Evolutionary conservation across 1,284 basidiomycete genomes (phyloP).

Genomic region (Heimioporus punctisporus): DNA sequence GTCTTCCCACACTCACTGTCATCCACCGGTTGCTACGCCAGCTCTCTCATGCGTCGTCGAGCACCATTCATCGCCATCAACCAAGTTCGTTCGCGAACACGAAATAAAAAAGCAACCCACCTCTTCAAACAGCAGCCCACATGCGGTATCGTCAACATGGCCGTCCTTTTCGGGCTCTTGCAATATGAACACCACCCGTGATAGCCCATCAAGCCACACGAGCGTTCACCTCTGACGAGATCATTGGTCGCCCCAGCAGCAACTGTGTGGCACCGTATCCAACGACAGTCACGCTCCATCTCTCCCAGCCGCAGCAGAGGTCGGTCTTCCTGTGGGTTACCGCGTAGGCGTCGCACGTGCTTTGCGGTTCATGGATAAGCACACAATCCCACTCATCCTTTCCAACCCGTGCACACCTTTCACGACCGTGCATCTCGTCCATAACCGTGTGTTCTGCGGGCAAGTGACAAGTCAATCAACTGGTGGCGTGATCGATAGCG

Average conservation of each 20-base stretch:
- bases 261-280: slow-evolving; percentile 98
- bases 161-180: slow-evolving; percentile 96
- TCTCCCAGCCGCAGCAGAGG: slow-evolving; percentile 96
- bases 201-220: slow-evolving; percentile 99
- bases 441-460: slow-evolving; percentile 92
- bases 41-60: slow-evolving; percentile 66
- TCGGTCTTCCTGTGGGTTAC: slow-evolving; percentile 97
- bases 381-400: neutral
- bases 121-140: slow-evolving; percentile 97
- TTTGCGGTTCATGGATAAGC: slow-evolving; percentile 55
- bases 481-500: slow-evolving; percentile 7
- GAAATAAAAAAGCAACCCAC: slow-evolving; percentile 43
- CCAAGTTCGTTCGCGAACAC: slow-evolving; percentile 41
- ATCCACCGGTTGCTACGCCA: too few relatives aligned
- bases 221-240: slow-evolving; percentile 96
- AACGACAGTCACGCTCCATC: slow-evolving; percentile 98
- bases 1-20: too few relatives aligned
- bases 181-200: slow-evolving; percentile 97
- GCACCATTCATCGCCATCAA: slow-evolving; percentile 92
- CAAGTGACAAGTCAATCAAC: slow-evolving; percentile 21
- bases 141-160: slow-evolving; percentile 97
- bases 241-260: slow-evolving; percentile 96
- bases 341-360: slow-evolving; percentile 97
- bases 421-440: slow-evolving; percentile 99
- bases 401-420: slow-evolving; percentile 59